Conservation (phyloP, 371 early-diverging fungal species). For the Hamiltosporidium tvaerminnensis region DNA sequence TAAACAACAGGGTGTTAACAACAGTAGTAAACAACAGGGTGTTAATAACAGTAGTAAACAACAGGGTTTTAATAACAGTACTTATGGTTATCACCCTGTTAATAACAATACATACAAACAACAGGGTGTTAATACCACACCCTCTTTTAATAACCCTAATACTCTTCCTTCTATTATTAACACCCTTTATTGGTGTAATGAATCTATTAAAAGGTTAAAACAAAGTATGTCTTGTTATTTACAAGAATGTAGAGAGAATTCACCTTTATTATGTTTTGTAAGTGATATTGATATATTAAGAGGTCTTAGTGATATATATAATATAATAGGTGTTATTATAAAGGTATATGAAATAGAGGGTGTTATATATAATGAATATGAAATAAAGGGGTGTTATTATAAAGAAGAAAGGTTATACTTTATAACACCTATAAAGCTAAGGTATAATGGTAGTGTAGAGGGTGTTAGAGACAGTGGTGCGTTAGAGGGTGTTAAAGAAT, state of each 20-base stretch:
- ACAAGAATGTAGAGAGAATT: background rate
- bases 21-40: no score
- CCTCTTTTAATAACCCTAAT: background rate
- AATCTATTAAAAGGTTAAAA: background rate
- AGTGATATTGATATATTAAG: conserved; percentile 17
- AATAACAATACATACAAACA: no score
- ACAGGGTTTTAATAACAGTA: no score
- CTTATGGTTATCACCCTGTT: no score
- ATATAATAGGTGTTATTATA: conserved; percentile 1
- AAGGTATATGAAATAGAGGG: conserved; percentile 17
- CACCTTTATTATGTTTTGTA: conserved; percentile 13
- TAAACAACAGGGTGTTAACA: no score
- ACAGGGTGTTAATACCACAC: no score
- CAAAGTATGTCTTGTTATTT: background rate
- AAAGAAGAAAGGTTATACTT: no score
- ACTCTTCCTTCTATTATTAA: background rate
- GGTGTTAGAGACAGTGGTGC: conserved; percentile 4
- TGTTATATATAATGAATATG: conserved; percentile 2
- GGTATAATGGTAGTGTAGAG: conserved; percentile 3
- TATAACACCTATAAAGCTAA: conserved; percentile 4
- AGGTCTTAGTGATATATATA: conserved; percentile 2
- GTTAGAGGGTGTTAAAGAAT: conserved; percentile 4
- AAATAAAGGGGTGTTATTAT: conserved; percentile 6
- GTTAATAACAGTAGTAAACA: no score
- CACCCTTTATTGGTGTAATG: background rate